Percentiles rank a stretch among this genome's conserved stretches.
These are phyloP conservation scores for Sugiyamaella neomexicana DNA, from an alignment of 1,139 yeast species.

Conservation along the genomic window DNA sequence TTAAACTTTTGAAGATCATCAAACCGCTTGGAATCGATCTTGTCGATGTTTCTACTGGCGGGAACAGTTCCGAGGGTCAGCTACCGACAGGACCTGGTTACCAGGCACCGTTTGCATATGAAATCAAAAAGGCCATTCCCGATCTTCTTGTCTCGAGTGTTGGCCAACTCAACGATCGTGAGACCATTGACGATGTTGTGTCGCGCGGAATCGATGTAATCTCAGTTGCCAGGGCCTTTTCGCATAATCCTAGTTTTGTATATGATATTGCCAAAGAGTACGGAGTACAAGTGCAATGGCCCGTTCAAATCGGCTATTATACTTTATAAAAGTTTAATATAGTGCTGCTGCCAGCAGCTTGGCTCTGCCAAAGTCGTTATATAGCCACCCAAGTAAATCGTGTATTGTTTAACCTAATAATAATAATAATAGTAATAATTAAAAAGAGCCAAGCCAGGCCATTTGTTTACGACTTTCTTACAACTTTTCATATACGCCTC, in stretches of 20 bases:
- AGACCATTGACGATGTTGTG: constrained; percentile 45
- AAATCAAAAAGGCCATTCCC: constrained; percentile 49
- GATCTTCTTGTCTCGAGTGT: constrained; percentile 50
- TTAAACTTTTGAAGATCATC: constrained; percentile 46
- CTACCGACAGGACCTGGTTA: constrained; percentile 33
- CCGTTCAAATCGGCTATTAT: constrained; percentile 45
- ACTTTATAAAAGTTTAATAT: constrained; percentile 6
- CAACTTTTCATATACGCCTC: constrained; percentile 28
- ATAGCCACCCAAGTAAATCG: background rate
- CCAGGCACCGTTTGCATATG: constrained; percentile 46
- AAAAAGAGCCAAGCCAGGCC: constrained; percentile 4
- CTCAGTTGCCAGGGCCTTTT: constrained; percentile 48
- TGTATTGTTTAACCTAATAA: background rate
- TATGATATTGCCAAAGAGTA: constrained; percentile 53
- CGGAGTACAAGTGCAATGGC: constrained; percentile 45
- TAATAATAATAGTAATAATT: background rate
- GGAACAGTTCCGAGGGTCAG: constrained; percentile 44
- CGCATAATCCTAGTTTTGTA: constrained; percentile 52
- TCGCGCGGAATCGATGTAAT: constrained; percentile 48
- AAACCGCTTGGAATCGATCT: constrained; percentile 51
- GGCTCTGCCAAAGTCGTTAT: background rate
- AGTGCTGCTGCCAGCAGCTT: background rate
- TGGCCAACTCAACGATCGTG: constrained; percentile 46
- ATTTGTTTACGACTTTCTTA: constrained; percentile 18
- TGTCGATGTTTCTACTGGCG: constrained; percentile 59